Evolutionary conservation across 495 filamentous ascomycete genomes (phyloP), one percentile per base, ranked within the genome.

Genomic region (Penicillium riverlandense): DNA sequence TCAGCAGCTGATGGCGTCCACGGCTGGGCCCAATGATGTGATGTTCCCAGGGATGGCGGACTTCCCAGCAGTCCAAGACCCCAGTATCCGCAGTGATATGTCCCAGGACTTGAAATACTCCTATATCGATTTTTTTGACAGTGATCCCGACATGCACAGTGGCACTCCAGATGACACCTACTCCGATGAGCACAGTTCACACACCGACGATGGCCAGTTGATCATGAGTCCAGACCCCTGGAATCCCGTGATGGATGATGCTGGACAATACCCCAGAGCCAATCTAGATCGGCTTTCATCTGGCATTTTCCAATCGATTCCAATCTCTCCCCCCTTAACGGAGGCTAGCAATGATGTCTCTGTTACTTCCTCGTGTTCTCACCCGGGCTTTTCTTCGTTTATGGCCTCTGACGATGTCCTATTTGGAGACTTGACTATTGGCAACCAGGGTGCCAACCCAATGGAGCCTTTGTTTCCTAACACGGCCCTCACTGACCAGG

Each of bases 341-440:
- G 69, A 73, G 51, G 66, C 65, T 11, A 69, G 69, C 47, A 66
- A 67, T 66, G 67, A 71, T 50, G 52, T 67, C 43, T 65, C 67
- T 49, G 63, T 73, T 41, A 64, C 67, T 43, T 70, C 69, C 38
- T 65, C 69, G 41, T 72, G 65, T 48, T 65, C 66, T 15, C 60
- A 70, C 53, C 41, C 65, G 22, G 66, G 66, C 56, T 71, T 66
- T 43, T 53, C 67, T 35, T 58, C 66, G 29, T 70, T 63, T 44
- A 54, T 66, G 53, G 44, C 55, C 44, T 47, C 65, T 39, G 69
- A 73, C 49, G 69, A 71, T 46, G 49, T 56, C 36, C 51, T 70
- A 45, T 48, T 70, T 11, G 65, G 65, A 51, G 66, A 70, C 38
- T 56, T 61, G 16, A 67, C 58, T 13, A 54, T 70, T 44, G 55